Base-by-base conservation (phyloP, 2,329 filamentous ascomycete genomes). In the Beauveria sp. region DNA sequence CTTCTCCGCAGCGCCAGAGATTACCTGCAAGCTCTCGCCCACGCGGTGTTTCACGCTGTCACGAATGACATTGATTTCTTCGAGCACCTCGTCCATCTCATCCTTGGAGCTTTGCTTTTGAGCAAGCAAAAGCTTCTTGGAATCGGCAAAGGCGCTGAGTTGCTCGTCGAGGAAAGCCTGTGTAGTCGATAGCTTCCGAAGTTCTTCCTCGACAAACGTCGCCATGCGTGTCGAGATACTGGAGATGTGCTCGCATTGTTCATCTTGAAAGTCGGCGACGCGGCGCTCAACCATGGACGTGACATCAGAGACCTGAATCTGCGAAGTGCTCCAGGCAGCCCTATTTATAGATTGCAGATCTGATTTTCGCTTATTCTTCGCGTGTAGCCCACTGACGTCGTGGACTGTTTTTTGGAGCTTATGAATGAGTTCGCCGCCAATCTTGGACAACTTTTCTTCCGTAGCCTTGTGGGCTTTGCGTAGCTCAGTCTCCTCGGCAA, bases 11-110 rank as follows among this genome's bases (percentile, higher is more conserved):
- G 93, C 91, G 12, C 83, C 83, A 2, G 92, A 92, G 24, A 98
- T 85, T 28, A 91, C 87, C 68, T 91, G 87, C 49, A 98, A 79
- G 9, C 93, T 93, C 69, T 92, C 87, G 2, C 91, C 90, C 53
- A 98, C 90, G 64, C 89, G 88, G 54, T 84, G 80, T 78, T 97
- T 97, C 57, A 98, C 91, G 58, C 90, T 87, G 71, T 96, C 90
- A 24, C 93, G 86, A 26, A 98, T 81, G n/a, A 84, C 86, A 71
- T 93, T 93, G 72, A 98, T 96, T 71, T 96, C 93, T 68, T 95
- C 90, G 10, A 99, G 80, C 1, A 96, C 88, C n/a, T 84, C 79
- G 68, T 97, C 93, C 90, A 97, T 92, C 61, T 93, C 89, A 53
- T 93, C 86, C 68, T 89, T 90, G 3, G 91, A 88, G 64, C 81